Percentiles rank a stretch among this genome's conserved stretches.
These are phyloP conservation scores for Draba incana DNA, from an alignment of 345 rosid species.

Conservation along the genomic window DNA sequence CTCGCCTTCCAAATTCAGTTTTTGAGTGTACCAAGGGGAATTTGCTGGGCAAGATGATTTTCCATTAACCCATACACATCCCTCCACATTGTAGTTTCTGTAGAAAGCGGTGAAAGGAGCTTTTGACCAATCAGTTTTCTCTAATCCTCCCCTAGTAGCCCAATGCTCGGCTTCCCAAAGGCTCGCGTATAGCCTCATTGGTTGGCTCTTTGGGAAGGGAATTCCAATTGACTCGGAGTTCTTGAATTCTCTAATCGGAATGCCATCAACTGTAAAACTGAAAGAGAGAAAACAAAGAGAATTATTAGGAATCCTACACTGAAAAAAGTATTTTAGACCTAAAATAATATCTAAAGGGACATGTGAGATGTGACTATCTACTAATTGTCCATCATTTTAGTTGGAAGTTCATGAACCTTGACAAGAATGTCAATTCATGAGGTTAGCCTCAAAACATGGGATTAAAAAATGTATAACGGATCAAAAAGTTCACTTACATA, in stretches of 20 bases:
- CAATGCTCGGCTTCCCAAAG: constrained; percentile 79
- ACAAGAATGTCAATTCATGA: not conserved
- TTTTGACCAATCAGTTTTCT: constrained; percentile 62
- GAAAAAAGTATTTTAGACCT: not conserved
- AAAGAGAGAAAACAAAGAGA: not conserved
- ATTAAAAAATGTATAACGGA: not conserved
- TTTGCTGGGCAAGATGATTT: constrained; percentile 47
- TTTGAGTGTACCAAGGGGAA: constrained; percentile 47
- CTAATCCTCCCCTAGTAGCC: constrained; percentile 74
- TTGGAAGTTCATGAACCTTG: not conserved
- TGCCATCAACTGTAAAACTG: constrained; percentile 69
- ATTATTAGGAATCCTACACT: not conserved
- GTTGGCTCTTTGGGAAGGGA: constrained; percentile 60
- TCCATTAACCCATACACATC: constrained; percentile 56
- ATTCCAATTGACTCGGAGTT: constrained; percentile 62
- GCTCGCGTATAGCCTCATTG: constrained; percentile 63
- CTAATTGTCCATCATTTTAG: not conserved
- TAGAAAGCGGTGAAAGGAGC: constrained; percentile 71
- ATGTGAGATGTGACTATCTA: not conserved
- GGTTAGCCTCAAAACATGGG: not conserved
- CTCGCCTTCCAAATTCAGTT: constrained; percentile 35
- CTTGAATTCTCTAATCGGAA: constrained; percentile 74
- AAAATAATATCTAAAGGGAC: not conserved
- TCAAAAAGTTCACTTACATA: constrained; percentile 32
- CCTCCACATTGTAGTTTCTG: constrained; percentile 56